phyloP scores from a whole-genome alignment of 352 stramenopile species.

The Phytophthora brassicae region DNA sequence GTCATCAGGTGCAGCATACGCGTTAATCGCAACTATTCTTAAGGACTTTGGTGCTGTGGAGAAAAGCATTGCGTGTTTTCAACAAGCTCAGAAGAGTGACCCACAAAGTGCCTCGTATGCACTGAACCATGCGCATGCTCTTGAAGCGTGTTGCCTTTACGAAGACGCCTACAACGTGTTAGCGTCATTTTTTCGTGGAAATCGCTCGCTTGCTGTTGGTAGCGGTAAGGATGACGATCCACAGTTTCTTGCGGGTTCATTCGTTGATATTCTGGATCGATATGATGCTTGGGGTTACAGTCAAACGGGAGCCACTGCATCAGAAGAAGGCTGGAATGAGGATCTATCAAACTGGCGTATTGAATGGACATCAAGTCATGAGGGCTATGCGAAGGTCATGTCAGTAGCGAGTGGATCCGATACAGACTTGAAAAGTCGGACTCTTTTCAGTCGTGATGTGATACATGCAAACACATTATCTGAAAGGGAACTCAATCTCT shows the following conservation, averaged over 20 bases:
- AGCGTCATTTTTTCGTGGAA: slow-evolving; percentile 41
- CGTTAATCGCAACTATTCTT: slow-evolving; percentile 72
- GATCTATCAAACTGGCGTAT: slow-evolving; percentile 20
- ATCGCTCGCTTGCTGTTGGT: slow-evolving; percentile 37
- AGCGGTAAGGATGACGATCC: slow-evolving; percentile 1
- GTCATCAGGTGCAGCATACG: slow-evolving; percentile 64
- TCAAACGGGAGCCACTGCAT: background rate
- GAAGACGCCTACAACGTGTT: slow-evolving; percentile 46
- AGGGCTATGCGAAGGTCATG: slow-evolving; percentile 30
- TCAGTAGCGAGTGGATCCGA: background rate
- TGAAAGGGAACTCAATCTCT: slow-evolving; percentile 68
- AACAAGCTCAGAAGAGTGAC: slow-evolving; percentile 41
- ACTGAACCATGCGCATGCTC: slow-evolving; percentile 63
- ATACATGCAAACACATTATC: slow-evolving; percentile 13
- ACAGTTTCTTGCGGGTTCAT: slow-evolving; percentile 27
- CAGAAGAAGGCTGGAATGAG: background rate
- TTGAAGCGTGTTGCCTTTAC: slow-evolving; percentile 53
- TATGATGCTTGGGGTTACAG: slow-evolving; percentile 18
- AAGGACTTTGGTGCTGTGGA: slow-evolving; percentile 71
- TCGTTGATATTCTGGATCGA: slow-evolving; percentile 37
- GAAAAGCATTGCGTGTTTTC: slow-evolving; percentile 56
- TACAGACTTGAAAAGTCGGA: background rate
- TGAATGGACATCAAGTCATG: slow-evolving; percentile 27
- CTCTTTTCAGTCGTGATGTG: background rate
- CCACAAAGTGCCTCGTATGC: slow-evolving; percentile 57